Evolutionary conservation across 345 rosid species (phyloP).

Genomic region (Aethionema arabicum): DNA sequence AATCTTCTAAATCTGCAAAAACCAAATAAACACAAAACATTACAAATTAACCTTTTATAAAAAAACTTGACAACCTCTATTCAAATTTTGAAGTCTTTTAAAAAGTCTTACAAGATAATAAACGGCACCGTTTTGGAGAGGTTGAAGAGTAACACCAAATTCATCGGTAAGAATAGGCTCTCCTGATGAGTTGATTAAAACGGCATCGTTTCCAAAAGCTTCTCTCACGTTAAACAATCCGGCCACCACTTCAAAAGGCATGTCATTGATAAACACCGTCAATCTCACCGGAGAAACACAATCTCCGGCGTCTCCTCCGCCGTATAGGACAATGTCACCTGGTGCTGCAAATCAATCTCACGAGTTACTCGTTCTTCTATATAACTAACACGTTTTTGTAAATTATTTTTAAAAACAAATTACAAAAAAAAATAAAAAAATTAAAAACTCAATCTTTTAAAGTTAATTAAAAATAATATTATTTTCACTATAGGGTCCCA

Average conservation of each 20-base stretch:
- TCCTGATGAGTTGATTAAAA: slow-evolving; percentile 71
- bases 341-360: neutral
- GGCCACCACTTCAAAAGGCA: slow-evolving; percentile 57
- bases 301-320: neutral
- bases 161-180: slow-evolving; percentile 71
- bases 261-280: slow-evolving; percentile 79
- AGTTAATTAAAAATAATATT: no score
- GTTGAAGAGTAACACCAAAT: slow-evolving; percentile 74
- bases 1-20: slow-evolving; percentile 35
- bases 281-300: slow-evolving; percentile 32
- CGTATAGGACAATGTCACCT: neutral
- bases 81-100: no score
- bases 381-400: neutral
- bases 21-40: neutral
- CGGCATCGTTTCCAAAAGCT: slow-evolving; percentile 76
- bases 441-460: neutral
- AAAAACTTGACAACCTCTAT: no score
- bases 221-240: slow-evolving; percentile 74
- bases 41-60: no score
- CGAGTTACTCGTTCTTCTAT: neutral
- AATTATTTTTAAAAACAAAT: slow-evolving; percentile 7
- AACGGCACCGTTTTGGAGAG: slow-evolving; percentile 74
- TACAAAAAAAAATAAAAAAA: neutral
- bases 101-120: slow-evolving; percentile 58
- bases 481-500: neutral